Evolutionary conservation across 1,139 yeast species (phyloP), one percentile per base, ranked within the genome.

Genomic region (Meyerozyma carpophila): DNA sequence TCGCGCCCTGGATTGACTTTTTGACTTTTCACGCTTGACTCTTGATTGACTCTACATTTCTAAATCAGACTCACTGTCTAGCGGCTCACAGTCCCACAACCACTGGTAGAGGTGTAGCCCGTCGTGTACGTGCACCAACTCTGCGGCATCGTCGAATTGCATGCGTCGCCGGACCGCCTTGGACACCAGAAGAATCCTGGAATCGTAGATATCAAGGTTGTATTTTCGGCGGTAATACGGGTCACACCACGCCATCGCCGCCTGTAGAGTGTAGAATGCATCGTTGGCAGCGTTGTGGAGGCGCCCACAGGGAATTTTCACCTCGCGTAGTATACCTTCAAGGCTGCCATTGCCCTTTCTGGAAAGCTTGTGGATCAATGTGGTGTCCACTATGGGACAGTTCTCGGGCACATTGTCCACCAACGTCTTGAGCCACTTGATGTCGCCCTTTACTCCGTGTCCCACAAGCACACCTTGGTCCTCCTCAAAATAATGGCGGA

Each of bases 391-490:
- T 14, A 49, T 51, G 0, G 51, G 46, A 9, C 57, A 41, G n/a
- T 60, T 51, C 0, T 48, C 43, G 0, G 84, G 82, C 26, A 82
- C 57, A 0, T 53, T 45, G 10, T 83, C 66, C 1, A 83, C 83
- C 40, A 79, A 48, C 11, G 61, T 53, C 24, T 54, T 52, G 28
- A 86, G 65, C 78, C 84, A 77, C 21, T 60, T 61, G 28, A 85
- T 45, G 56, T 86, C 95, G 5, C 84, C 86, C 13, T 58, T 52
- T n/a, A 84, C 66, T 44, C 76, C 79, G 58, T 87, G 95, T 1
- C 94, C 95, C 10, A 86, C 87, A 74, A 50, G 59, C 65, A 47
- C 36, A 21, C 26, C 21, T 11, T 26, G 8, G 1, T 37, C 31
- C 1, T 26, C 27, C 4, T 16, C 34, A 44, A 77, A 65, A 51